Conservation (phyloP, 257 asterid species). For the Solanum rostratum region DNA sequence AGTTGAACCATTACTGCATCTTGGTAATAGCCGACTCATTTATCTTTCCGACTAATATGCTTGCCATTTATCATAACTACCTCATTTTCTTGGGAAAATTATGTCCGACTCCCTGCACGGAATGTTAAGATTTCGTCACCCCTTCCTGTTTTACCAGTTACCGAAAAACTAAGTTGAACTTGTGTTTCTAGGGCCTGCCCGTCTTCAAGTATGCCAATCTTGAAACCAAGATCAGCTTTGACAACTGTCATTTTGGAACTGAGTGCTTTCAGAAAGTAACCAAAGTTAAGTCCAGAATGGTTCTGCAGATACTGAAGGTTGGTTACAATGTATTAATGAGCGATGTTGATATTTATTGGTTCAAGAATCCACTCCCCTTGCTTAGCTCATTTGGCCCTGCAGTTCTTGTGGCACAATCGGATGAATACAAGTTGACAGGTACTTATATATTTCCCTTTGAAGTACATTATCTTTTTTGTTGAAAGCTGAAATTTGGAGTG, state of each 20-base stretch:
- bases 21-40: not conserved
- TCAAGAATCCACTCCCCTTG: constrained; percentile 57
- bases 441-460: not conserved
- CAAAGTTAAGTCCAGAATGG: constrained; percentile 83
- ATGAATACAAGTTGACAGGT: constrained; percentile 70
- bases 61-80: not conserved
- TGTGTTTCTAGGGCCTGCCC: constrained; percentile 66
- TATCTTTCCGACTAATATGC: not conserved
- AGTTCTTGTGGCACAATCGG: constrained; percentile 79
- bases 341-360: constrained; percentile 44
- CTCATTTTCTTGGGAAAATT: not conserved
- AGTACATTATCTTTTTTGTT: not conserved
- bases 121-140: not conserved
- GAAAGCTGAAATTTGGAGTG: not conserved
- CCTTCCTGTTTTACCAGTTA: not conserved
- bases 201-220: constrained; percentile 47
- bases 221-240: constrained; percentile 73
- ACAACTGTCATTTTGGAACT: constrained; percentile 87
- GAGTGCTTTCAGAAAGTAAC: constrained; percentile 90
- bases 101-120: not conserved
- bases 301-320: constrained; percentile 69
- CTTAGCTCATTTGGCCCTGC: constrained; percentile 71
- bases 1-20: not conserved
- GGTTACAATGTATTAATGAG: constrained; percentile 51
- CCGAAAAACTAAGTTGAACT: not conserved